phyloP scores from a whole-genome alignment of 495 filamentous ascomycete genomes.

The Penicillium arizonense region DNA sequence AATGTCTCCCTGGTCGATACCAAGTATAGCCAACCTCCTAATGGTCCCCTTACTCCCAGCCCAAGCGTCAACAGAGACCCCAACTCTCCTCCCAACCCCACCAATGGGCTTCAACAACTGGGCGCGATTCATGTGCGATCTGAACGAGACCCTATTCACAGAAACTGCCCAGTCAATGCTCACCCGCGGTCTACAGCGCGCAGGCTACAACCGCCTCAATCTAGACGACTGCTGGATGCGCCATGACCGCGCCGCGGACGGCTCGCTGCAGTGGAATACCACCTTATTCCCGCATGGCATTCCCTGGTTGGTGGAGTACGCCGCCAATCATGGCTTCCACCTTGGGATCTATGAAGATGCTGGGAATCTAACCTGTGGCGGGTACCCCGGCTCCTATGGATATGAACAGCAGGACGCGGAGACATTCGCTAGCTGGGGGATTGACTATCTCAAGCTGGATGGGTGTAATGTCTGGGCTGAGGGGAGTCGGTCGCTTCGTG shows the following conservation, averaged over 20 bases:
- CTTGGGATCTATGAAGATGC: slow-evolving; percentile 43
- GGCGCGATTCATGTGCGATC: slow-evolving; percentile 40
- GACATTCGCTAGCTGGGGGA: slow-evolving; percentile 39
- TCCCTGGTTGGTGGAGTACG: slow-evolving; percentile 37
- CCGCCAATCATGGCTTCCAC: slow-evolving; percentile 29
- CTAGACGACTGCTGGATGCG: slow-evolving; percentile 45
- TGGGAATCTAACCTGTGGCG: slow-evolving; percentile 41
- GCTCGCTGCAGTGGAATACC: slow-evolving; percentile 35
- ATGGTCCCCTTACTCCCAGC: slow-evolving; percentile 15
- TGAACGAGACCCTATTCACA: slow-evolving; percentile 43
- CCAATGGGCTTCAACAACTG: slow-evolving; percentile 50
- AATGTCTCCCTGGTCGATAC: not conserved
- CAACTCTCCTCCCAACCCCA: slow-evolving; percentile 29
- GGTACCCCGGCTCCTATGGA: slow-evolving; percentile 35
- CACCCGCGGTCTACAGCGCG: slow-evolving; percentile 32
- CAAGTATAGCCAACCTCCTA: slow-evolving; percentile 14
- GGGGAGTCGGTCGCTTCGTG: slow-evolving; percentile 16
- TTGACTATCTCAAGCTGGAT: slow-evolving; percentile 45
- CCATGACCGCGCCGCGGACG: slow-evolving; percentile 24
- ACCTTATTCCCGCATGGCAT: slow-evolving; percentile 38
- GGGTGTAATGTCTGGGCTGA: slow-evolving; percentile 36
- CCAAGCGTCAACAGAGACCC: slow-evolving; percentile 17
- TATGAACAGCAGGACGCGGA: slow-evolving; percentile 37
- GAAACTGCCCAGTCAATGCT: slow-evolving; percentile 38
- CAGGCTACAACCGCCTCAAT: slow-evolving; percentile 42